These are phyloP conservation scores for Solanum tarapatanum DNA, from an alignment of 257 asterid species.

Conservation along the genomic window DNA sequence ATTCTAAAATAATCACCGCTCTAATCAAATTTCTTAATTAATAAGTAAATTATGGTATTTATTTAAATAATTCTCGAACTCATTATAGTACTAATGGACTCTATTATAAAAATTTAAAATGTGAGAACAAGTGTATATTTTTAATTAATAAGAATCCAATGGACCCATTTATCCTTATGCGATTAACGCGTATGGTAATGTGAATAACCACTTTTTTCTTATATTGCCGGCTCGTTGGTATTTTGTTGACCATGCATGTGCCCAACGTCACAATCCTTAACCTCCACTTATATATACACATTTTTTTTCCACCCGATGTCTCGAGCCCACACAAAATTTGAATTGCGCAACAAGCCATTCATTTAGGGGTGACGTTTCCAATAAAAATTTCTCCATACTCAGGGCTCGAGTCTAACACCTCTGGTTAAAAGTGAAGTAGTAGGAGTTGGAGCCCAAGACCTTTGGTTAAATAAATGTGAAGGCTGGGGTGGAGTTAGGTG, in stretches of 20 bases:
- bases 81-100: background rate
- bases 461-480: too few species aligned
- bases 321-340: too few species aligned
- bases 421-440: too few species aligned
- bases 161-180: background rate
- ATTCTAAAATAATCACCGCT: background rate
- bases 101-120: background rate
- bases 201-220: background rate
- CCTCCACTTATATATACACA: background rate
- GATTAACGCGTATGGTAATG: background rate
- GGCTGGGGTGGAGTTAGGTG: too few species aligned
- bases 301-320: too few species aligned
- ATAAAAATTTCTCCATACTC: rapidly evolving
- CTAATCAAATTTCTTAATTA: background rate
- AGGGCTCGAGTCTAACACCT: too few species aligned
- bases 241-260: background rate
- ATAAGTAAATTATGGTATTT: background rate
- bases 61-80: background rate
- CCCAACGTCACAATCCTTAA: background rate
- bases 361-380: too few species aligned
- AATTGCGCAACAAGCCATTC: too few species aligned
- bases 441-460: too few species aligned
- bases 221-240: background rate
- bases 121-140: background rate
- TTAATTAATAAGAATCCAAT: background rate